Conservation (phyloP, 495 filamentous ascomycete genomes). For the Xylaria nigripes region DNA sequence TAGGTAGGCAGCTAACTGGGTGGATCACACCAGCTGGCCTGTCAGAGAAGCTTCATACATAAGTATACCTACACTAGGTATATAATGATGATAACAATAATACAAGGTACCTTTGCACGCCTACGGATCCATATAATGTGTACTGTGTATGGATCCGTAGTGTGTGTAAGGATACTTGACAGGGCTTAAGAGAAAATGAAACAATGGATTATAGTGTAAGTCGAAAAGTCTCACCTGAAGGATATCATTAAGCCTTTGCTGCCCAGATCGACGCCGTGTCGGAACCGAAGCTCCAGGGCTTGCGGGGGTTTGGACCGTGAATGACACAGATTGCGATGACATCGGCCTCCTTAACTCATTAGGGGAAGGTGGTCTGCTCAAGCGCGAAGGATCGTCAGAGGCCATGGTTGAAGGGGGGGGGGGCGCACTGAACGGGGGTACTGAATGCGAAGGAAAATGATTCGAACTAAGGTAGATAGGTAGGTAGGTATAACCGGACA, state of each 20-base stretch:
- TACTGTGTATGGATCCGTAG: too few relatives aligned
- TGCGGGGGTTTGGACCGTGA: not conserved
- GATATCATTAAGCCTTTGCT: slow-evolving; percentile 35
- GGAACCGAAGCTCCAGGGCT: not conserved
- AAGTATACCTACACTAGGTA: too few relatives aligned
- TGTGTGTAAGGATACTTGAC: too few relatives aligned
- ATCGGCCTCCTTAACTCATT: not conserved
- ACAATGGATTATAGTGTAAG: too few relatives aligned
- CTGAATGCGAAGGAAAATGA: not conserved
- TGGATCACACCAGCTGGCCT: not conserved
- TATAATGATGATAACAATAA: too few relatives aligned
- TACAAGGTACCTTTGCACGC: not conserved
- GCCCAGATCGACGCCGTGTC: slow-evolving; percentile 21
- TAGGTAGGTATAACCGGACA: not conserved
- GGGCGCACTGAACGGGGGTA: not conserved
- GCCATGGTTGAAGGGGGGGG: not conserved
- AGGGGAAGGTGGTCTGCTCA: not conserved
- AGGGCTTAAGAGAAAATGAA: not conserved
- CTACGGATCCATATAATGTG: too few relatives aligned
- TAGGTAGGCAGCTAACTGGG: not conserved
- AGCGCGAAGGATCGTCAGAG: not conserved
- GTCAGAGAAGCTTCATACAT: not conserved
- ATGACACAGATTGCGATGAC: not conserved
- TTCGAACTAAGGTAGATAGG: too few relatives aligned
- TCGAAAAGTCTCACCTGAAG: slow-evolving; percentile 32